phyloP scores from a whole-genome alignment of 2,329 filamentous ascomycete genomes.

The Talaromyces pinophilus region DNA sequence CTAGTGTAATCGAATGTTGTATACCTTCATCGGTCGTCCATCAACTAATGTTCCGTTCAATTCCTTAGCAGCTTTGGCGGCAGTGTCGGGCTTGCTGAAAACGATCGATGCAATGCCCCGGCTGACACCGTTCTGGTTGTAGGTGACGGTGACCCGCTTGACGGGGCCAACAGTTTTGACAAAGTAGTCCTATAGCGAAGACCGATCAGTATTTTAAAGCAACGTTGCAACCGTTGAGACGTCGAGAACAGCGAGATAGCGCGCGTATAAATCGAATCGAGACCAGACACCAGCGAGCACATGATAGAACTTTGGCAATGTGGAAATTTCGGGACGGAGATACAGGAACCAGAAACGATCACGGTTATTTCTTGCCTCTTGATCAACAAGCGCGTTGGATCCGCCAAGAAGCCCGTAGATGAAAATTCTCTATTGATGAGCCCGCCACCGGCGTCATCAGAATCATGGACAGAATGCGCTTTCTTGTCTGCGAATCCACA shows the following conservation, averaged over 20 bases:
- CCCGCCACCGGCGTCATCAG: slow-evolving; percentile 3
- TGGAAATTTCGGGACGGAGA: neutral
- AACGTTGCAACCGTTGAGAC: slow-evolving; percentile 30
- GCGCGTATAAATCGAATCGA: slow-evolving; percentile 31
- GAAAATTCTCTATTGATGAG: neutral
- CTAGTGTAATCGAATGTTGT: slow-evolving; percentile 28
- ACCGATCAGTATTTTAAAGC: slow-evolving; percentile 48
- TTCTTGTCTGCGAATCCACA: neutral
- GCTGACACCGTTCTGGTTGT: slow-evolving; percentile 88
- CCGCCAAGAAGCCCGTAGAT: slow-evolving; percentile 2
- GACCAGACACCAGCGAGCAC: slow-evolving; percentile 59
- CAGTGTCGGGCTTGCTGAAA: slow-evolving; percentile 78
- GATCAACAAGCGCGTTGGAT: neutral
- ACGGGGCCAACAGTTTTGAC: slow-evolving; percentile 81
- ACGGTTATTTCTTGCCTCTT: neutral
- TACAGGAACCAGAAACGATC: no score
- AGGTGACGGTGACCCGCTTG: slow-evolving; percentile 87
- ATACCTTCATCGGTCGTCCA: slow-evolving; percentile 83
- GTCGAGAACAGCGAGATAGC: slow-evolving; percentile 32
- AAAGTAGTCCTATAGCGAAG: slow-evolving; percentile 88
- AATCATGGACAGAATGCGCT: neutral
- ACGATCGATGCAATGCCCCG: slow-evolving; percentile 88
- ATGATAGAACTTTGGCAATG: slow-evolving; percentile 46
- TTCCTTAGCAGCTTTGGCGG: slow-evolving; percentile 77
- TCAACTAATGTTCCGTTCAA: slow-evolving; percentile 91